A percentile compares a stretch with the other conserved stretches of the same genome.
Evolutionary conservation across 192 early-diverging fungal species (phyloP).

Genomic region (Podochytrium sp.): DNA sequence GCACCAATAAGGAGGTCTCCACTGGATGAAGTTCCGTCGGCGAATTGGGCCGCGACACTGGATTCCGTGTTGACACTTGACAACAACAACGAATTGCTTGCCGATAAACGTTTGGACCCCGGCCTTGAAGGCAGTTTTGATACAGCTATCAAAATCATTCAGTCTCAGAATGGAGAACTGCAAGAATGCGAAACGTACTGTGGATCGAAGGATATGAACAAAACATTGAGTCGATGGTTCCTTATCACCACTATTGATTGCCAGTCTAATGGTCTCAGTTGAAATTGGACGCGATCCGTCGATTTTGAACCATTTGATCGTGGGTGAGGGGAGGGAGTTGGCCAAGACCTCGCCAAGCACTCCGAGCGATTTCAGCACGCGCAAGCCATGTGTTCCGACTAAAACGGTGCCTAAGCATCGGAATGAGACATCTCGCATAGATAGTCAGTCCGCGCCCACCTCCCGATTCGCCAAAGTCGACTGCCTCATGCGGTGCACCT

Average conservation of each 20-base stretch:
- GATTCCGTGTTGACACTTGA: neutral
- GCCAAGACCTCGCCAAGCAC: slow-evolving; percentile 9
- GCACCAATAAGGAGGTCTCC: slow-evolving; percentile 21
- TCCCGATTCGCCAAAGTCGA: too few species aligned
- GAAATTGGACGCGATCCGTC: slow-evolving; percentile 1
- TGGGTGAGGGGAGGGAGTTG: neutral
- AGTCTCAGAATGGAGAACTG: neutral
- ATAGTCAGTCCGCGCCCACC: too few species aligned
- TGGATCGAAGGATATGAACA: neutral
- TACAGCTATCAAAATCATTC: neutral
- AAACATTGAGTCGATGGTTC: neutral
- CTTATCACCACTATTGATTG: neutral
- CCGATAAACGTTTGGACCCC: neutral
- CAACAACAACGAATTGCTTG: neutral
- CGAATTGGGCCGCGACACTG: slow-evolving; percentile 11
- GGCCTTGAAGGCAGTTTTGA: neutral
- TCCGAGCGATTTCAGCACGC: slow-evolving; percentile 12
- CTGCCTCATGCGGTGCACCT: too few species aligned
- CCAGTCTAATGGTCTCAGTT: neutral
- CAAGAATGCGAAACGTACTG: neutral
- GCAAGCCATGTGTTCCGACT: neutral
- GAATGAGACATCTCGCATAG: too few species aligned
- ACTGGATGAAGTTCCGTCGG: neutral
- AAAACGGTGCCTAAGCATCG: too few species aligned
- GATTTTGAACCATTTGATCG: neutral